Evolutionary conservation across 1,284 basidiomycete species (phyloP), one percentile per base, ranked within the genome.

Genomic region (Pisolithus thermaeus): DNA sequence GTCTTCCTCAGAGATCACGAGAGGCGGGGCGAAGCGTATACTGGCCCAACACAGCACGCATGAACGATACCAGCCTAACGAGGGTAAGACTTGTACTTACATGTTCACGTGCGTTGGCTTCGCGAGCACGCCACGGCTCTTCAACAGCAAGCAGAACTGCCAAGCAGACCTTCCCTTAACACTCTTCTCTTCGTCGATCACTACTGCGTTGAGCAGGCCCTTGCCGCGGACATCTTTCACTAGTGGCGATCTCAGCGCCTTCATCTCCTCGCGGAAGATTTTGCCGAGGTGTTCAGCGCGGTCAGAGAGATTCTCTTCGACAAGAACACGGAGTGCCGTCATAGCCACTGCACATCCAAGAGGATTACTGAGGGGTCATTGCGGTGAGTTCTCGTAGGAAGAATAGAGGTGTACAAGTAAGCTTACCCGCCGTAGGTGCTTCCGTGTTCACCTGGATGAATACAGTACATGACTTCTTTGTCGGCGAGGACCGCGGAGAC

Each of bases 91-190:
- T 32, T 49, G 20, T 22, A 71, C 89, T 63, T 59, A 93, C 87
- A 92, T 92, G 70, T 97, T 96, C 44, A 85, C 82, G 65, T 98
- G 96, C 0, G 96, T 99, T 14, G 96, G 95, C 76, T 99, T 99
- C 47, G 94, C 94, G 56, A 97, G 74, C 52, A 97, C 77, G 7
- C 95, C 94, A 51, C 90, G 80, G 61, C 82, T 84, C 84, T 96
- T 97, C 70, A 99, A 74, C 58, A 98, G 70, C 63, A 98, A 69
- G 71, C 97, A 99, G 48, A 99, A 77, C 68, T 99, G 91, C 97
- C 96, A 98, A 6, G 96, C 96, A 3, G 88, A 86, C 53, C 93
- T 77, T 16, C 90, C 85, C 66, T 81, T 88, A 46, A 59, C 71
- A 60, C 86, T 90, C 73, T 83, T 81, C 54, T 70, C 70, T 73